A percentile compares a stretch with the other conserved stretches of the same genome.
Conservation (phyloP, 768 basidiomycete species). For the Mrakia gelida region DNA sequence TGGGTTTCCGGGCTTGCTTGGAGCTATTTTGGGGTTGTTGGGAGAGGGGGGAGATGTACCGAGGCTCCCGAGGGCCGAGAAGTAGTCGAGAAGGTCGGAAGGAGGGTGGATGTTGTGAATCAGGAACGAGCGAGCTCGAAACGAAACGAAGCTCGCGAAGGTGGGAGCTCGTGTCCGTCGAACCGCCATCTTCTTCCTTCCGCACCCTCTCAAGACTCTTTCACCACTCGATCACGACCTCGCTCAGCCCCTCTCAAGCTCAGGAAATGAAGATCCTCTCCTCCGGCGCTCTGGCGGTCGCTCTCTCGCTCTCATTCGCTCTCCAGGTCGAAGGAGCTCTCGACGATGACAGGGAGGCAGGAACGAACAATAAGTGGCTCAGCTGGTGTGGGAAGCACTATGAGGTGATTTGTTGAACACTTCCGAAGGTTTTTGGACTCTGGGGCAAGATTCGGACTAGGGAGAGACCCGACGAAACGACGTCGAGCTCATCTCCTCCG, state of each 20-base stretch:
- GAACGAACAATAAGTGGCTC: not conserved
- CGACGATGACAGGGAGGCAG: not conserved
- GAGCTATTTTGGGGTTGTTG: no score
- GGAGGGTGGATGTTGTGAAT: no score
- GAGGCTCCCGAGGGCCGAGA: no score
- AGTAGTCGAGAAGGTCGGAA: no score
- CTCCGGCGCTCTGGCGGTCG: not conserved
- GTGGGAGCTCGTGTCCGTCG: no score
- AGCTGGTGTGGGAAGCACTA: constrained; percentile 30
- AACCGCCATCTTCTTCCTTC: no score
- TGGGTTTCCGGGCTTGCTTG: no score
- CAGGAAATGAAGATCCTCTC: not conserved
- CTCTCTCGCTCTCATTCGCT: not conserved
- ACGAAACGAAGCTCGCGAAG: no score
- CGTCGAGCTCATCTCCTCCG: not conserved
- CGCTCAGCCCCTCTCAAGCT: not conserved
- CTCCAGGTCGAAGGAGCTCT: not conserved
- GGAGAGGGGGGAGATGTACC: no score
- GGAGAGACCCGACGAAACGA: not conserved
- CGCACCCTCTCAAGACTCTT: no score
- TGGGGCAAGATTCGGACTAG: not conserved
- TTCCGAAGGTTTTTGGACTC: not conserved
- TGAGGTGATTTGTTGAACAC: not conserved
- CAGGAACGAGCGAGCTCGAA: no score
- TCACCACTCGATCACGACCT: no score